A percentile compares a stretch with the other conserved stretches of the same genome.
These are phyloP conservation scores for Penstemon eatonii DNA, from an alignment of 257 asterid species.

Conservation along the genomic window DNA sequence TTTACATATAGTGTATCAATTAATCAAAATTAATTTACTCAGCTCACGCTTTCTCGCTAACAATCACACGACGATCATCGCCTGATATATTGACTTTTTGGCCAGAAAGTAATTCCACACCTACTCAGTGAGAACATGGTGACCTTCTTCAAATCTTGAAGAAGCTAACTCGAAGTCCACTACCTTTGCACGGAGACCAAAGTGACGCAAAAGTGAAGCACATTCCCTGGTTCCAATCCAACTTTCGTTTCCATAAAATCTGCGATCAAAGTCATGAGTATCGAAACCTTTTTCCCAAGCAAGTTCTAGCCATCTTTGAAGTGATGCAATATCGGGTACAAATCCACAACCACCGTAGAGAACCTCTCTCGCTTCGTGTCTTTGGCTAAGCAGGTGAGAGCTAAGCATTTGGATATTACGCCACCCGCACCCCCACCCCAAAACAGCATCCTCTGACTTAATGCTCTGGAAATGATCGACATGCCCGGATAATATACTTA, in stretches of 20 bases:
- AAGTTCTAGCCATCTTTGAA: constrained; percentile 84
- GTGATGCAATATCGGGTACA: constrained; percentile 72
- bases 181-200: constrained; percentile 81
- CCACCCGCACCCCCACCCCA: constrained; percentile 72
- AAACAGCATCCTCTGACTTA: constrained; percentile 59
- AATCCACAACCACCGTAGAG: constrained; percentile 82
- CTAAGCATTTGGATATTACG: constrained; percentile 95
- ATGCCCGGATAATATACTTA: constrained; percentile 58
- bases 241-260: constrained; percentile 57
- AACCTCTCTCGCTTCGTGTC: constrained; percentile 54
- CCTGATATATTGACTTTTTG: constrained; percentile 38
- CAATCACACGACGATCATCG: constrained; percentile 44
- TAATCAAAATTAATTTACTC: constrained; percentile 34
- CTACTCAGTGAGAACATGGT: constrained; percentile 67
- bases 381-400: constrained; percentile 70
- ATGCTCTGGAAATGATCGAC: constrained; percentile 77
- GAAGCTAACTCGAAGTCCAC: constrained; percentile 45
- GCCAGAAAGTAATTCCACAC: constrained; percentile 83
- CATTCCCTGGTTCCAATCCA: constrained; percentile 97
- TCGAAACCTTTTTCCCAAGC: constrained; percentile 90
- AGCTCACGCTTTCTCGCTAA: constrained; percentile 86
- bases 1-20: background rate
- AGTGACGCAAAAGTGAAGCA: constrained; percentile 83
- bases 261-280: constrained; percentile 58
- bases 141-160: constrained; percentile 40